Base-by-base conservation (phyloP, 805 yeast species). In the Nakazawaea populi region DNA sequence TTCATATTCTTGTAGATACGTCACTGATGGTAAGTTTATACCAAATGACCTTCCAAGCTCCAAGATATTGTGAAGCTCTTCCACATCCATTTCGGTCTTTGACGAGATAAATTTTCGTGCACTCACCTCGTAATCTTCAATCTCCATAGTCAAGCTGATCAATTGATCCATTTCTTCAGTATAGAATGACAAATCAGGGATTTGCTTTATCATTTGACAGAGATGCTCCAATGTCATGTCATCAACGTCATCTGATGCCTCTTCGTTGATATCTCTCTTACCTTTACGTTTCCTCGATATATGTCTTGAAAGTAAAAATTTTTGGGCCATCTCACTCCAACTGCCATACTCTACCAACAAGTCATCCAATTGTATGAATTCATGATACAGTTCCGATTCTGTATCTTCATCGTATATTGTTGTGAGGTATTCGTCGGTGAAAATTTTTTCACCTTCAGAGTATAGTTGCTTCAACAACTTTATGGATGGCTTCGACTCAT, bases 121-220 rank as follows among this genome's bases (percentile, higher is more conserved):
- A 11, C 76, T 71, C 30, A 67, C 62, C 52, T 77, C 81, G 61
- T 75, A 85, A 46, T 71, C 71, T 45, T 70, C 70, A 41, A 86
- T 72, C 55, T 80, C 85, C 32, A 58, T 64, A 4, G 76, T 73
- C 44, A 82, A 72, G 54, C 79, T 85, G 4, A 74, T 52, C 10
- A 87, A 63, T 57, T 79, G 85, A 18, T 77, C 83, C 56, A 82
- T 71, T 58, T 87, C 94, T 0, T 80, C 75, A 14, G 80, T 68
- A 3, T 73, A 62, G 49, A 85, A 77, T 24, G 77, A 74, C 52
- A 84, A 58, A 0, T 61, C 58, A 2, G 83, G 79, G 4, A 83
- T 77, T 42, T 71, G 70, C 14, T 68, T 66, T 11, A 82, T 57
- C 27, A 84, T 56, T 24, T 54, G 46, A 29, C 71, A 63, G 42